Base-by-base conservation (phyloP, 257 asterid genomes). In the Nicotiana tomentosiformis region DNA sequence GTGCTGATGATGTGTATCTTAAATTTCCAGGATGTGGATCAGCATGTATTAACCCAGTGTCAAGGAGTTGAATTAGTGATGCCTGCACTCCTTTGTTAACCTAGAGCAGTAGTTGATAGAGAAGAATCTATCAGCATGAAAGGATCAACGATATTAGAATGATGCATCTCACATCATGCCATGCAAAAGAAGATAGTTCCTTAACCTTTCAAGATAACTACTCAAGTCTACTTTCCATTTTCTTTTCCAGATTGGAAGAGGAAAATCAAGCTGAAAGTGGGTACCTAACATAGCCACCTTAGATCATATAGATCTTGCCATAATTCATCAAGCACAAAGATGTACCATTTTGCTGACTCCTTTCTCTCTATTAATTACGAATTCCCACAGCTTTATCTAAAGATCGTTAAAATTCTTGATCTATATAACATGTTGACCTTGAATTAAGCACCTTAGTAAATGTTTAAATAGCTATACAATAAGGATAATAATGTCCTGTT, bases 1-100 rank as follows among this genome's bases (percentile, higher is more conserved):
- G 91, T 84, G 95, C 96, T 55, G 97, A 86, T 74, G 96, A 78
- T 57, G 88, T 82, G 82, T 92, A 93, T 46, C 98, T 93, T 87
- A 96, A 70, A 87, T 96, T 96, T 86, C 99, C 99, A 78, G 98
- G 97, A 87, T 96, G 99, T 37, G 99, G 98, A 86, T 96, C 99
- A 79, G 98, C 99, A 86, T 96, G 99, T 91, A 96, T 82, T 77
- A 93, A 77, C 78, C 99, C 99, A 90, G 98, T 96, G 82, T 96
- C 99, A 66, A 96, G 97, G 86, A 96, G 98, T 90, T 96, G 99
- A 86, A 96, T 61, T 58, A 96, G 80, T 76, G 98, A 85, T 89
- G 98, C 98, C 87, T 94, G 97, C 79, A 96, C 98, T 69, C 99
- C 99, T 87, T 92, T 96, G 89, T 86, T 93, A 81, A 92, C 98